Conservation (phyloP, 495 filamentous ascomycete genomes). For the Penicillium odoratum region DNA sequence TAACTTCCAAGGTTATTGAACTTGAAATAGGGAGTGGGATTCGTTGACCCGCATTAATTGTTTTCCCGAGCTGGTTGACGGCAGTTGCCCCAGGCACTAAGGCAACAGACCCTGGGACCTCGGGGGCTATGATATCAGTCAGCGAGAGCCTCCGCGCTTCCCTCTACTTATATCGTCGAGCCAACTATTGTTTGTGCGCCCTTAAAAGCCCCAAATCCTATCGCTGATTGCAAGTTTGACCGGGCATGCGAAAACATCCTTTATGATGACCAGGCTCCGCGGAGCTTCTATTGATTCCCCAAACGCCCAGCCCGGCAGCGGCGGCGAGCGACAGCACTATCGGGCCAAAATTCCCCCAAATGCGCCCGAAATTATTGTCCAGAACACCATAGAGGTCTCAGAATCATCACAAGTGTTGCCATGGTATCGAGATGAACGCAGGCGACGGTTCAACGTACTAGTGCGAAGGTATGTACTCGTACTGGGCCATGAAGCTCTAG, state of each 20-base stretch:
- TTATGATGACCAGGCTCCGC: conserved; percentile 49
- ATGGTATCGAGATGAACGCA: conserved; percentile 51
- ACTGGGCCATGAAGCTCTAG: background rate
- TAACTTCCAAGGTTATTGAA: too few species aligned
- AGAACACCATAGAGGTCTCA: conserved; percentile 51
- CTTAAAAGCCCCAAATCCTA: background rate
- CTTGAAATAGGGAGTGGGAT: too few species aligned
- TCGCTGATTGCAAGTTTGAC: background rate
- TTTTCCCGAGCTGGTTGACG: background rate
- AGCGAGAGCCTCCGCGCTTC: conserved; percentile 3
- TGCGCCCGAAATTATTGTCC: conserved; percentile 47
- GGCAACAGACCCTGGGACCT: background rate
- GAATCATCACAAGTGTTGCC: conserved; percentile 47
- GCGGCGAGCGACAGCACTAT: conserved; percentile 30
- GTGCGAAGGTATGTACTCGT: conserved; percentile 47
- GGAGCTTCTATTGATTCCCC: conserved; percentile 45
- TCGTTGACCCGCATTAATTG: background rate
- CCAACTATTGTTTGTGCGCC: background rate
- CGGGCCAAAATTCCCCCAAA: conserved; percentile 49
- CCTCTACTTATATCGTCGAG: background rate
- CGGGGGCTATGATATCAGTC: conserved; percentile 10
- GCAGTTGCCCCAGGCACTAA: conserved; percentile 1
- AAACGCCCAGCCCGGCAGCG: conserved; percentile 29
- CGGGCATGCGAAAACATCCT: conserved; percentile 30
- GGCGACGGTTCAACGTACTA: conserved; percentile 51